Evolutionary conservation across 192 early-diverging fungal species (phyloP), one percentile per base, ranked within the genome.

Genomic region (Jimgerdemannia flammicorona): DNA sequence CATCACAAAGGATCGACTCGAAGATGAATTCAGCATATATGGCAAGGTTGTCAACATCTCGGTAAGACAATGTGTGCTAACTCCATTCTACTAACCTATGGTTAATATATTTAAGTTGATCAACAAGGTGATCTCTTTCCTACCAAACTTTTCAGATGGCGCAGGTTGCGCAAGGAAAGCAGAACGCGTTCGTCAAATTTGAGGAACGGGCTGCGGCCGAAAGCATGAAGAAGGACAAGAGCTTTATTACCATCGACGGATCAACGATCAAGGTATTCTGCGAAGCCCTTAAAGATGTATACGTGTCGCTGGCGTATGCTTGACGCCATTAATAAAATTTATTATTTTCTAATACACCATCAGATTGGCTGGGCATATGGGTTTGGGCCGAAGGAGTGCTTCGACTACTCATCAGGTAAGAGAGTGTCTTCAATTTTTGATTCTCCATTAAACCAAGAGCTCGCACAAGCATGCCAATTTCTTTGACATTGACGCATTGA

Each of bases 361-460:
- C 42, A 70, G 71, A 75, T 82, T 66, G 76, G 78, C 39, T 82
- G 81, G 81, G 81, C 81, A 17, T 82, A 70, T 75, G 78, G 81
- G 3, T 82, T 82, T 74, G 81, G 81, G 18, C 81, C 81, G 39
- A 78, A 79, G 54, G 71, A 67, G 65, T 71, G 72, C 11, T 82
- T 82, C 70, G 76, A 77, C 72, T 79, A 79, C 74, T 75, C 14
- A 59, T 59, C 14, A 14, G 49, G 49, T 59, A 59, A 59, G 49
- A 14, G 49, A 1, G 0, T 59, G 49, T 14, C 14, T 10, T 59
- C 14, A 29, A 1, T 29, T 29, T 29, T 29, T 29, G 29, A 1
- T 29, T 1, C 29, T 29, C 29, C 0, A 29, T 29, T 29, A 29
- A 29, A 29, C 29, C 29, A 29, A 29, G 29, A 29, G 29, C 29